Conservation (phyloP, 2,329 filamentous ascomycete genomes). For the Fusarium solani-melongenae region DNA sequence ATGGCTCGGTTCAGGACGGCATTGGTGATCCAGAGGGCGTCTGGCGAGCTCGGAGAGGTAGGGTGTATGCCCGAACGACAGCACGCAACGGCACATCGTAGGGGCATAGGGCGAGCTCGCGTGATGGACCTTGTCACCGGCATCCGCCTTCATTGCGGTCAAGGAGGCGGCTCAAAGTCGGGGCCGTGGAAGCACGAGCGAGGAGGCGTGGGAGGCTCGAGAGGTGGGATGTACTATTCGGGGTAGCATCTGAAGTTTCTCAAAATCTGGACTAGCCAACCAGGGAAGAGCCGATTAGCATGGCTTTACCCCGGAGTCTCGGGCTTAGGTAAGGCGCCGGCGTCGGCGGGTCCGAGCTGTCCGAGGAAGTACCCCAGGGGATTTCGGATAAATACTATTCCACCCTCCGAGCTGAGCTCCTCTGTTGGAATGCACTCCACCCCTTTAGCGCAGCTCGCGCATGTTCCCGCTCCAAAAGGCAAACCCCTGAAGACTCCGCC, state of each 20-base stretch:
- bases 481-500: background rate
- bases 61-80: constrained; percentile 37
- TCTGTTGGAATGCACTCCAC: background rate
- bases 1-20: constrained; percentile 47
- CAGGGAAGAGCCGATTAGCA: constrained; percentile 8
- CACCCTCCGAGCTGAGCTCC: background rate
- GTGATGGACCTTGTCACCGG: background rate
- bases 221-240: background rate
- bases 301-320: constrained; percentile 22
- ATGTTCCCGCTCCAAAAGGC: background rate
- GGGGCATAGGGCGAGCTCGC: constrained; percentile 44
- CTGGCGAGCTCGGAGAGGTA: constrained; percentile 23
- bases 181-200: background rate
- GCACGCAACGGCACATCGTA: constrained; percentile 43
- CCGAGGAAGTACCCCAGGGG: too few relatives aligned
- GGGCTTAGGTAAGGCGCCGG: background rate
- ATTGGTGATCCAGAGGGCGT: constrained; percentile 48
- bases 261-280: constrained; percentile 24
- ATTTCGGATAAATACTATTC: background rate
- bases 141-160: constrained; percentile 18
- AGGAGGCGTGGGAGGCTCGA: background rate
- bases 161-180: background rate
- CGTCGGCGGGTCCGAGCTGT: background rate
- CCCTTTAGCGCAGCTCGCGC: background rate
- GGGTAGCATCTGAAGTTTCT: constrained; percentile 4